phyloP scores from a whole-genome alignment of 2,329 filamentous ascomycete genomes.

The Penicillium sclerotiorum region DNA sequence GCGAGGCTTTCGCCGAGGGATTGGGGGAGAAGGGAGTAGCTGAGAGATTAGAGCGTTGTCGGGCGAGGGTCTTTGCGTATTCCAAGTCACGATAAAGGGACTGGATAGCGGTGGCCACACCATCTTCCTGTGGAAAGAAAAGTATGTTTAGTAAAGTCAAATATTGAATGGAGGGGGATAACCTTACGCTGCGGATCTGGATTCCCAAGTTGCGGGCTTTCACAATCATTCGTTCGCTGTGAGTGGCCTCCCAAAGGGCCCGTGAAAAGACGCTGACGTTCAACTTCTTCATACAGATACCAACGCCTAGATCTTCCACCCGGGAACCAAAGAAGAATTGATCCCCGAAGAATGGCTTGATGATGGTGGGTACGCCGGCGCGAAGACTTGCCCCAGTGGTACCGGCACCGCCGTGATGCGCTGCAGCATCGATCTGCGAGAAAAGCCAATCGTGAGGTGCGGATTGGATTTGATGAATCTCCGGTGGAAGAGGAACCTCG shows the following conservation, averaged over 20 bases:
- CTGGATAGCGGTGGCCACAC: constrained; percentile 87
- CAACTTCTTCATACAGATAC: constrained; percentile 84
- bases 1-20: constrained; percentile 37
- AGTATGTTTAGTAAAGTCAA: constrained; percentile 1
- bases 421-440: constrained; percentile 86
- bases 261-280: constrained; percentile 83
- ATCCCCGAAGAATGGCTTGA: constrained; percentile 96
- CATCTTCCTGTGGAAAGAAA: constrained; percentile 67
- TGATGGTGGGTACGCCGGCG: constrained; percentile 88
- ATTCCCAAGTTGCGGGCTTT: constrained; percentile 82
- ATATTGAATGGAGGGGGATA: not conserved
- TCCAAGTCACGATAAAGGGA: constrained; percentile 93
- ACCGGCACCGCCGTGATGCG: constrained; percentile 91
- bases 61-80: constrained; percentile 83
- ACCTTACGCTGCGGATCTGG: constrained; percentile 78
- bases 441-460: constrained; percentile 98
- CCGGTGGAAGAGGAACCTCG: constrained; percentile 71
- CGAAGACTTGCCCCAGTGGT: constrained; percentile 92
- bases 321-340: constrained; percentile 93
- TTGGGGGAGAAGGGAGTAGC: constrained; percentile 39
- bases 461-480: constrained; percentile 85
- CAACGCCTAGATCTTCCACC: constrained; percentile 91
- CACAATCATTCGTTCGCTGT: constrained; percentile 86
- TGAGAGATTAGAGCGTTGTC: constrained; percentile 53
- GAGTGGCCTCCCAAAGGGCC: constrained; percentile 87